These are phyloP conservation scores for Chaetoceros tenuissimus DNA, from an alignment of 108 stramenopile genomes.

Conservation along the genomic window DNA sequence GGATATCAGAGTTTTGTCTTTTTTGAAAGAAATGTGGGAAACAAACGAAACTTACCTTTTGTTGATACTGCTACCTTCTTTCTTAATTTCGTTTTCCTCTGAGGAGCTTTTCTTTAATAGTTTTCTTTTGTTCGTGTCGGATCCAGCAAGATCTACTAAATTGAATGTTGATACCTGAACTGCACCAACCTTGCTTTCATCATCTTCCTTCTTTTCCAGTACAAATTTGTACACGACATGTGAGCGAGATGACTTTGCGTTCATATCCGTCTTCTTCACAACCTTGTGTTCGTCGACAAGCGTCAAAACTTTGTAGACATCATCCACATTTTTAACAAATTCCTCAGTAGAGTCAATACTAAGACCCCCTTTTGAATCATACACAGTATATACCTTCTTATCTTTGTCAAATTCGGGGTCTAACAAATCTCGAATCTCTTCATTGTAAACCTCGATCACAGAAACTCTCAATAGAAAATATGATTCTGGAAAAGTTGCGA, in stretches of 20 bases:
- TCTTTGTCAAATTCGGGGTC: not conserved
- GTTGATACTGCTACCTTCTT: constrained; percentile 57
- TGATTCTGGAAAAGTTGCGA: not conserved
- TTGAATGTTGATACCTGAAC: constrained; percentile 2
- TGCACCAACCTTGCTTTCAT: not conserved
- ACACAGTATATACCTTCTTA: constrained; percentile 22
- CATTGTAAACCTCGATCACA: not conserved
- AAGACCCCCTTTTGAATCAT: constrained; percentile 35
- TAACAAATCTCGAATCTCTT: not conserved
- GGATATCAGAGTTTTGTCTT: too few relatives aligned
- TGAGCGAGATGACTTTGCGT: constrained; percentile 40
- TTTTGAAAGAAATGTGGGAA: too few relatives aligned
- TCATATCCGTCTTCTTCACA: constrained; percentile 52
- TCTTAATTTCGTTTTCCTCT: constrained; percentile 28
- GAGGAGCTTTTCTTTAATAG: constrained; percentile 27
- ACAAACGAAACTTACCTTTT: constrained; percentile 3
- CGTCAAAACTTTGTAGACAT: constrained; percentile 17
- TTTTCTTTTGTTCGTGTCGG: constrained; percentile 9
- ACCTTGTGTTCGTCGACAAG: constrained; percentile 33
- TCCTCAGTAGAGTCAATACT: constrained; percentile 28
- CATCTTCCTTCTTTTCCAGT: constrained; percentile 23
- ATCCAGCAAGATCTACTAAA: constrained; percentile 17
- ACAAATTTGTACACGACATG: constrained; percentile 44
- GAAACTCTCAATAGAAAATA: not conserved
- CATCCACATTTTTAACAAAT: constrained; percentile 12